Evolutionary conservation across 768 basidiomycete genomes (phyloP), one percentile per base, ranked within the genome.

Genomic region (Thelephora ganbajun): DNA sequence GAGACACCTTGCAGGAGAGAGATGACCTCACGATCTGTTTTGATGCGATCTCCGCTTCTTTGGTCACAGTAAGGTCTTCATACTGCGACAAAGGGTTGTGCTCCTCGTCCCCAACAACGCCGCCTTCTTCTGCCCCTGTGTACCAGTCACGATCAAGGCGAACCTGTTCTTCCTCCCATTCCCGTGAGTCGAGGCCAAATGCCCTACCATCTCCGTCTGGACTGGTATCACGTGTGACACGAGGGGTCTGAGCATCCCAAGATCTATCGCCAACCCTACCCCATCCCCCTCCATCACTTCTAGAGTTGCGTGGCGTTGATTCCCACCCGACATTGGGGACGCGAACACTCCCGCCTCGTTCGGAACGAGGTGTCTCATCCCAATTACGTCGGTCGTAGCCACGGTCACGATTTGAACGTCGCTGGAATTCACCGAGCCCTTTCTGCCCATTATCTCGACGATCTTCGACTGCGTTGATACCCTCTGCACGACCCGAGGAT

Each of bases 111-210:
- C 83, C 87, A 11, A 84, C 84, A 16, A 91, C 68, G 2, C 76
- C 81, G 2, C 77, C 80, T 51, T 91, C 91, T 57, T 92, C 94
- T 19, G 86, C 88, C 41, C 85, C 83, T 46, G 79, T 82, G 60
- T 98, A 99, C 96, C 96, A 99, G 58, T 97, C 92, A 22, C 96
- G 72, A 63, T 99, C 96, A 57, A 97, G 59, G 50, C 74, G 73
- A 11, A 91, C 73, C 61, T 96, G 91, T 61, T 98, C 96, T 57
- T 97, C 94, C 62, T 97, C 96, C 96, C 94, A 99, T 57, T 96
- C 94, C 44, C 85, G 71, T 39, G 75, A 71, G 59, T 92, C 85
- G 23, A 93, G 62, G 6, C 74, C 78, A 16, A 77, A 63, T 12
- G 74, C 72, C 20, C 66, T 74, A 45, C 76, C 80, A 30, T 80